These are phyloP conservation scores for Aspergillus cejpii DNA, from an alignment of 2,329 filamentous ascomycete species.

Conservation along the genomic window DNA sequence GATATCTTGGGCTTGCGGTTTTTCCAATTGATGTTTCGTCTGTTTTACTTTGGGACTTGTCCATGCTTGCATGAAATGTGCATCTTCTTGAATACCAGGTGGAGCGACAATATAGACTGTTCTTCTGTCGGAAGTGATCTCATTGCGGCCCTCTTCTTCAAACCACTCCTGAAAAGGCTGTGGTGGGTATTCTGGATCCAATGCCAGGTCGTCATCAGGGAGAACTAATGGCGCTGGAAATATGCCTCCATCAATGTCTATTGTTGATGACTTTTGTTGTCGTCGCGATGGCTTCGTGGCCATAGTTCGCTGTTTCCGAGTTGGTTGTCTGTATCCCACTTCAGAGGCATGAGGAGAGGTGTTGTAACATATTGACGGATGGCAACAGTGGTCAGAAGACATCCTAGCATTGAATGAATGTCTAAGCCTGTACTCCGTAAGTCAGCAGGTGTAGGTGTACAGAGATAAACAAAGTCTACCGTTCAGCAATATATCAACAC, in stretches of 20 bases:
- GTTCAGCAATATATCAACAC: too few species aligned
- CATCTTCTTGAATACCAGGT: slow-evolving; percentile 37
- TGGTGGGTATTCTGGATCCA: slow-evolving; percentile 46
- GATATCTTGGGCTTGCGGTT: slow-evolving; percentile 28
- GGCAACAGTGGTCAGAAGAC: slow-evolving; percentile 1
- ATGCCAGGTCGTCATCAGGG: slow-evolving; percentile 53
- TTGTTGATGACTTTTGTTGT: neutral
- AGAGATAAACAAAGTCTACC: too few species aligned
- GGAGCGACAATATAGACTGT: slow-evolving; percentile 51
- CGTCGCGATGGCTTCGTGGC: slow-evolving; percentile 10
- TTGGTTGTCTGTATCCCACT: slow-evolving; percentile 29
- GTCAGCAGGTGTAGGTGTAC: too few species aligned
- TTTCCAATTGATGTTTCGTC: neutral
- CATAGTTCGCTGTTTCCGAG: slow-evolving; percentile 20
- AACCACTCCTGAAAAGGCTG: slow-evolving; percentile 52
- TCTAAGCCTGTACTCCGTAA: too few species aligned
- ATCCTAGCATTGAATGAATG: too few species aligned
- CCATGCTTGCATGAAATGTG: slow-evolving; percentile 44
- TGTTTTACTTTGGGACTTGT: slow-evolving; percentile 19
- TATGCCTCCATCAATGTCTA: slow-evolving; percentile 12
- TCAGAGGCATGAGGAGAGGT: slow-evolving; percentile 32
- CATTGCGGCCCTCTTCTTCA: slow-evolving; percentile 43
- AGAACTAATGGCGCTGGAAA: slow-evolving; percentile 57
- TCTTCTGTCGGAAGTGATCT: slow-evolving; percentile 41
- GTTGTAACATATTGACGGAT: slow-evolving; percentile 6